These are phyloP conservation scores for Serpula lacrymans DNA, from an alignment of 768 basidiomycete genomes.

Conservation along the genomic window DNA sequence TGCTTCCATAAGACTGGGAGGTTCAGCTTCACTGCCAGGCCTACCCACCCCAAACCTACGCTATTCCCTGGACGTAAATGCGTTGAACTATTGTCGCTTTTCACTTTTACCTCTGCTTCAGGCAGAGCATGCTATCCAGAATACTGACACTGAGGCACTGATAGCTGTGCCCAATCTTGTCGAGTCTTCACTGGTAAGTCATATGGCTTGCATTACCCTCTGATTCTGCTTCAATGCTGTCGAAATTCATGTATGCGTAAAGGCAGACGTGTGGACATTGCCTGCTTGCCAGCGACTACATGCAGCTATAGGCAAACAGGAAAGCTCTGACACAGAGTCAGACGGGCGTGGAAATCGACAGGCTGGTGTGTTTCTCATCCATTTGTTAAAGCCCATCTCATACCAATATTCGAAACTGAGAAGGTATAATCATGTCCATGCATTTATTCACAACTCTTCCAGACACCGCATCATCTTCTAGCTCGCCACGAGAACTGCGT, in stretches of 20 bases:
- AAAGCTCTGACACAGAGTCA: constrained; percentile 20
- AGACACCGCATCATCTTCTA: constrained; percentile 29
- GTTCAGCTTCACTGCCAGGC: constrained; percentile 51
- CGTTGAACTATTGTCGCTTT: constrained; percentile 92
- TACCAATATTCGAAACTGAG: background rate
- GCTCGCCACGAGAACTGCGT: constrained; percentile 41
- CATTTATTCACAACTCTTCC: constrained; percentile 49
- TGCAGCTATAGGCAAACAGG: constrained; percentile 74
- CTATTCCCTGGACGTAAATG: constrained; percentile 85
- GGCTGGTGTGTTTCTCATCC: constrained; percentile 51
- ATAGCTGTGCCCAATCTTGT: constrained; percentile 85
- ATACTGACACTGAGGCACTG: constrained; percentile 36
- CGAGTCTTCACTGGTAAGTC: constrained; percentile 83
- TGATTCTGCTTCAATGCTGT: background rate
- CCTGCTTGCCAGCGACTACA: constrained; percentile 70
- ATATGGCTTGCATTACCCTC: constrained; percentile 15
- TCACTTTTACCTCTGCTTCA: constrained; percentile 50
- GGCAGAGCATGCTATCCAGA: constrained; percentile 12
- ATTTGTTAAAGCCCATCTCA: background rate
- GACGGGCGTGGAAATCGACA: constrained; percentile 52
- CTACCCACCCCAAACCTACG: constrained; percentile 47
- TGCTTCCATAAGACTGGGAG: constrained; percentile 45
- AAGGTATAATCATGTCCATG: constrained; percentile 89
- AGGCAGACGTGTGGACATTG: constrained; percentile 89
- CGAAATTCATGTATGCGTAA: constrained; percentile 2